A percentile compares a stretch with the other conserved stretches of the same genome.
phyloP scores from a whole-genome alignment of 495 filamentous ascomycete species.

The Tetracladium setigerum region DNA sequence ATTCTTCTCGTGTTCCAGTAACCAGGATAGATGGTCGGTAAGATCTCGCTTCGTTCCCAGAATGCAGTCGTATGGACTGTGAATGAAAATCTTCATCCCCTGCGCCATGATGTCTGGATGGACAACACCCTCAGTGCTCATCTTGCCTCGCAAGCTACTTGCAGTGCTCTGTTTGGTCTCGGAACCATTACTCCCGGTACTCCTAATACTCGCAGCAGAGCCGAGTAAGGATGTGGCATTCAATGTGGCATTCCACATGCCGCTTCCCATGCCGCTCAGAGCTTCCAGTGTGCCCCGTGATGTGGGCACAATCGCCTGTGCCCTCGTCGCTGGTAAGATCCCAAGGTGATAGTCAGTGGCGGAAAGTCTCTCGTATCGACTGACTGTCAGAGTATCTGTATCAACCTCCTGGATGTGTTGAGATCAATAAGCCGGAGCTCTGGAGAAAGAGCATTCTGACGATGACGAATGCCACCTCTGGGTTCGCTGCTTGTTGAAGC shows the following conservation, averaged over 20 bases:
- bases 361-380: conserved; percentile 77
- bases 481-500: conserved; percentile 41
- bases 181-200: conserved; percentile 51
- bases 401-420: conserved; percentile 65
- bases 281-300: conserved; percentile 65
- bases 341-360: conserved; percentile 88
- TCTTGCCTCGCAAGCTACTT: conserved; percentile 22
- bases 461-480: conserved; percentile 52
- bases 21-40: conserved; percentile 76
- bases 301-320: conserved; percentile 44
- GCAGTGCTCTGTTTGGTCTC: conserved; percentile 29
- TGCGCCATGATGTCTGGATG: conserved; percentile 46
- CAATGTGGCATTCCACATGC: conserved; percentile 72
- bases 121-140: conserved; percentile 17
- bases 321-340: conserved; percentile 66
- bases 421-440: conserved; percentile 89
- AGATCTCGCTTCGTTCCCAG: conserved; percentile 79
- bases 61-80: conserved; percentile 92
- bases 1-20: conserved; percentile 70
- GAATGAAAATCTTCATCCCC: conserved; percentile 89
- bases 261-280: conserved; percentile 46
- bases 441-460: conserved; percentile 70
- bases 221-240: conserved; percentile 80
- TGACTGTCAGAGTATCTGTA: conserved; percentile 74
- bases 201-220: conserved; percentile 76